These are phyloP conservation scores for Viola odorata DNA, from an alignment of 345 rosid species.

Conservation along the genomic window DNA sequence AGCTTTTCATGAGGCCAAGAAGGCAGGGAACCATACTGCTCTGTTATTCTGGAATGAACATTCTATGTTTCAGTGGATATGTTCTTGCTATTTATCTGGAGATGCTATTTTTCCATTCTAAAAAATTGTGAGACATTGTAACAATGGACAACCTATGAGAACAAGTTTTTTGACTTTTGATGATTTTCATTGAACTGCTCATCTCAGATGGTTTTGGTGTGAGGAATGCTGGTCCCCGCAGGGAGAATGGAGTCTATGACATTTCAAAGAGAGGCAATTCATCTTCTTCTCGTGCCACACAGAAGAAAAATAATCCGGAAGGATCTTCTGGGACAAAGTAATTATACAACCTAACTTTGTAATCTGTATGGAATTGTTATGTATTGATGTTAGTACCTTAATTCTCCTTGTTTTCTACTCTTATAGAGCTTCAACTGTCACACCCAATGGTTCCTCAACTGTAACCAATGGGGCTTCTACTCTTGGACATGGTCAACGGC, in stretches of 20 bases:
- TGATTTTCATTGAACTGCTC: conserved; percentile 2
- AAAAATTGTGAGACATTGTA: too few relatives aligned
- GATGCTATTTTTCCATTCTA: too few relatives aligned
- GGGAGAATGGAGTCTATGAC: conserved; percentile 51
- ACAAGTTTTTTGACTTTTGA: not conserved
- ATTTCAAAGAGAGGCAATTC: conserved; percentile 34
- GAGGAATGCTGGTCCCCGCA: conserved; percentile 39
- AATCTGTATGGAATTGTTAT: not conserved
- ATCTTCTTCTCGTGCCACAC: conserved; percentile 20
- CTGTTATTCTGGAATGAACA: too few relatives aligned
- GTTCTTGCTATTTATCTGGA: not conserved
- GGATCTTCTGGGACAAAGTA: conserved; percentile 43
- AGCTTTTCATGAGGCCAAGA: not conserved
- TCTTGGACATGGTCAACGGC: conserved; percentile 15
- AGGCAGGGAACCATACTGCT: too few relatives aligned
- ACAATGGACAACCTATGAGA: too few relatives aligned
- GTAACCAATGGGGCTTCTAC: conserved; percentile 37
- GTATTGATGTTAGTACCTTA: not conserved
- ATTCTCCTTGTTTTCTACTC: not conserved
- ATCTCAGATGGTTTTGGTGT: conserved; percentile 43
- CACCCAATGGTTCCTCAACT: conserved; percentile 31
- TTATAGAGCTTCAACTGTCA: conserved; percentile 31
- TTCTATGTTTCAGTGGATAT: too few relatives aligned
- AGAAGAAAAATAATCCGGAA: conserved; percentile 34
- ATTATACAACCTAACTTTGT: not conserved